A percentile compares a stretch with the other conserved stretches of the same genome.
phyloP scores from a whole-genome alignment of 192 early-diverging fungal species.

The Podila epigama region DNA sequence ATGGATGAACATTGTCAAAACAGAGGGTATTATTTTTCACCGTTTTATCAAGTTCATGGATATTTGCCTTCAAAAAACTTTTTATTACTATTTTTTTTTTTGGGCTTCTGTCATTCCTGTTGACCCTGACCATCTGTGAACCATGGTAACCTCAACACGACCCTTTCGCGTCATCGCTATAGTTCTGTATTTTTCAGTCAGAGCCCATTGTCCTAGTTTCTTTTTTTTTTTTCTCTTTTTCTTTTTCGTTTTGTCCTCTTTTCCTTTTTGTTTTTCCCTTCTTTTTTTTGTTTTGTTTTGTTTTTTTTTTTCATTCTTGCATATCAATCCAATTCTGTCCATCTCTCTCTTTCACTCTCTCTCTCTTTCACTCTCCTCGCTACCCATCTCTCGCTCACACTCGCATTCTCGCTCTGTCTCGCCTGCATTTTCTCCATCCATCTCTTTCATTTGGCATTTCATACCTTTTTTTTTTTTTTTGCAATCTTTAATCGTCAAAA shows the following conservation, averaged over 20 bases:
- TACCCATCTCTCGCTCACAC: background rate
- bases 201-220: background rate
- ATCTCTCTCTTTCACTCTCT: background rate
- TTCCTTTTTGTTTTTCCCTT: background rate
- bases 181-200: background rate
- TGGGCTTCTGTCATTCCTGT: too few species aligned
- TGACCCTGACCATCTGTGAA: too few species aligned
- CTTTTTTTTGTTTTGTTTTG: background rate
- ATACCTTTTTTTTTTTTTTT: background rate
- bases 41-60: too few species aligned
- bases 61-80: too few species aligned
- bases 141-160: slow-evolving; percentile 10
- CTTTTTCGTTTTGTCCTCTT: background rate
- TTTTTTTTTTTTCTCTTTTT: background rate
- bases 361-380: background rate
- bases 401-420: background rate
- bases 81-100: too few species aligned
- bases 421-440: background rate
- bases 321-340: too few species aligned
- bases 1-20: too few species aligned
- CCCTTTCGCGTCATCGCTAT: slow-evolving; percentile 1
- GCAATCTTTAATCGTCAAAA: background rate
- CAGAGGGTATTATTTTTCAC: too few species aligned
- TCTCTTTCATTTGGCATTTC: background rate
- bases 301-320: background rate